Evolutionary conservation across 1,284 basidiomycete genomes (phyloP), one percentile per base, ranked within the genome.

Genomic region (Phylloboletellus chloephorus): DNA sequence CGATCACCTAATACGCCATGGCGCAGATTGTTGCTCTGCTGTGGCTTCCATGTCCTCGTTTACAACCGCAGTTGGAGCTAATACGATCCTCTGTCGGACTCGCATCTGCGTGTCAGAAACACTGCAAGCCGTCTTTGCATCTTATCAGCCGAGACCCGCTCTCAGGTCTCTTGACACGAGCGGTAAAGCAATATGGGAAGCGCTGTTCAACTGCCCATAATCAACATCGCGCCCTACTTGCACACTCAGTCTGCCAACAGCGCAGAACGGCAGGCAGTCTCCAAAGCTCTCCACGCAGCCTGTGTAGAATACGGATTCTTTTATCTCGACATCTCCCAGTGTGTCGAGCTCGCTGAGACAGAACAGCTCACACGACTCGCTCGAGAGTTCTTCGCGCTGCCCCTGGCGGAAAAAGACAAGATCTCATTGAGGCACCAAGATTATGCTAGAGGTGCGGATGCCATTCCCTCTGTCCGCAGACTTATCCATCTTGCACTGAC

Each of bases 271-370:
- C 35, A 52, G 20, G 65, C 70, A 2, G 72, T 74, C 0, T 76
- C 84, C 4, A 66, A 69, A 13, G 74, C 76, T 0, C 63, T 92
- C 8, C 88, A 92, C 56, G 57, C 66, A 1, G 88, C 88, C 10
- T 91, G 87, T 56, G 56, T 82, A 13, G 68, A 85, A 43, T 87
- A 79, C 43, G 90, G 89, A 0, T 93, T 93, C 71, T 90, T 93
- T 66, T 94, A 93, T 60, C 69, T 93, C 36, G 74, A 85, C 43
- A 71, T 90, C 30, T 73, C 75, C 7, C 63, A 70, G 2, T 84
- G 72, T 50, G 61, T 79, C 13, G 66, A 78, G 28, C 61, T 64
- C 0, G 56, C 65, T 0, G 82, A 89, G 52, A 73, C 82, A n/a
- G 74, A 80, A 26, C 76, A 83, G 47, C 71, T 90, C 5, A 63